Evolutionary conservation across 208 protist genomes (phyloP).

Genomic region (Trypanosoma lewisi): DNA sequence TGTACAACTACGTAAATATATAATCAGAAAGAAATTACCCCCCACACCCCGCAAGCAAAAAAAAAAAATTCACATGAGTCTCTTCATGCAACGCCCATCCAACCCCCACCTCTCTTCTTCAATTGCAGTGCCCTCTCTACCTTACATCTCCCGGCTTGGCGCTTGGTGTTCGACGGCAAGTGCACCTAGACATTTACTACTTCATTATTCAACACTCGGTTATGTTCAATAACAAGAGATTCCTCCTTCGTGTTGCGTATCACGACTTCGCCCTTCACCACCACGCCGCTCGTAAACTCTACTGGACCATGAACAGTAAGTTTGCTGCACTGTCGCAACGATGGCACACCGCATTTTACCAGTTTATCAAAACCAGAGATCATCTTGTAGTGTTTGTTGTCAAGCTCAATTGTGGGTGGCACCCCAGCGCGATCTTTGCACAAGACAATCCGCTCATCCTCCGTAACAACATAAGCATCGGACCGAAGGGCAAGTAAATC

Average conservation of each 20-base stretch:
- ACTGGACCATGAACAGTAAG: constrained; percentile 63
- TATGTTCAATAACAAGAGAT: constrained; percentile 38
- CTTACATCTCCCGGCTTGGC: neutral
- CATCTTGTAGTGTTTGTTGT: constrained; percentile 76
- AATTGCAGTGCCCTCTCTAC: too few relatives aligned
- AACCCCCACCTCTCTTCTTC: too few relatives aligned
- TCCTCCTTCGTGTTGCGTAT: constrained; percentile 56
- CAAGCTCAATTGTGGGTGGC: constrained; percentile 65
- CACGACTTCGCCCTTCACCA: constrained; percentile 58
- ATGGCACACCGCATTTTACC: constrained; percentile 57
- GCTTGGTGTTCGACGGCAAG: neutral
- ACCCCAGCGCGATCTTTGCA: constrained; percentile 43
- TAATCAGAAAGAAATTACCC: neutral
- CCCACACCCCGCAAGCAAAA: constrained; percentile 13
- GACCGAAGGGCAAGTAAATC: constrained; percentile 97
- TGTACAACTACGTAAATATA: neutral
- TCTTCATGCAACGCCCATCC: too few relatives aligned
- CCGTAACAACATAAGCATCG: constrained; percentile 90
- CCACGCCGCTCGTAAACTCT: constrained; percentile 48
- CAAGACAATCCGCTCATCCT: constrained; percentile 66
- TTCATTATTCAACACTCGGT: constrained; percentile 48
- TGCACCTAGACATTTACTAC: constrained; percentile 20
- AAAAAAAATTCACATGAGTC: too few relatives aligned
- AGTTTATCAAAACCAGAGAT: constrained; percentile 63
- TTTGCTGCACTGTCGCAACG: constrained; percentile 53